These are phyloP conservation scores for Trichoderma sp. DNA, from an alignment of 2,329 filamentous ascomycete genomes.

Conservation along the genomic window DNA sequence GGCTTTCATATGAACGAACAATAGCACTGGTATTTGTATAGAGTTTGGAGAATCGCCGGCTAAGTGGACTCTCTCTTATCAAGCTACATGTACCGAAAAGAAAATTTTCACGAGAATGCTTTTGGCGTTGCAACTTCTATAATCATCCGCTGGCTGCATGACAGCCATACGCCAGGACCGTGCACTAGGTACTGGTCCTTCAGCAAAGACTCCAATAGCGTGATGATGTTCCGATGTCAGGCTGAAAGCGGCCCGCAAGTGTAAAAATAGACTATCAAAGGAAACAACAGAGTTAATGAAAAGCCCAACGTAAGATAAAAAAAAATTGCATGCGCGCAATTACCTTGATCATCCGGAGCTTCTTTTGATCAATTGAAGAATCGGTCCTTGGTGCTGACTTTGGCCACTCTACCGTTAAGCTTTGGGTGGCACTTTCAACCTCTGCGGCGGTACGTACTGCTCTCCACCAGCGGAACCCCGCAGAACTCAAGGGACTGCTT, in stretches of 20 bases:
- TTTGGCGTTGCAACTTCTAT: neutral
- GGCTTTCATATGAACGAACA: neutral
- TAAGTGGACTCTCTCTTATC: neutral
- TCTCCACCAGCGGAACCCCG: constrained; percentile 16
- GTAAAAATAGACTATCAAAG: neutral
- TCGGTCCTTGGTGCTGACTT: neutral
- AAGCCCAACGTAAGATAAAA: neutral
- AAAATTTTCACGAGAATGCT: neutral
- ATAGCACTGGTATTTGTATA: neutral
- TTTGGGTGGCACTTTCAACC: constrained; percentile 2
- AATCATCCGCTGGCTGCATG: neutral
- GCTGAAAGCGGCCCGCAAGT: neutral
- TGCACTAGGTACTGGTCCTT: neutral
- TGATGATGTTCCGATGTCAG: neutral
- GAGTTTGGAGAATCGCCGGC: neutral
- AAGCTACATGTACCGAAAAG: too few species aligned
- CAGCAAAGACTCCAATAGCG: neutral
- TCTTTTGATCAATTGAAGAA: neutral
- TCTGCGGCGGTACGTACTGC: constrained; percentile 15
- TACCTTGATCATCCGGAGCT: neutral
- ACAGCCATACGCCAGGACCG: neutral
- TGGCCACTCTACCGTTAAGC: neutral
- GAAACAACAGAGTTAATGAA: neutral
- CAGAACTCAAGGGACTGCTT: constrained; percentile 14
- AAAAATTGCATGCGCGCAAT: neutral